These are phyloP conservation scores for Lichtheimia ramosa DNA, from an alignment of 371 early-diverging fungal species.

Conservation along the genomic window DNA sequence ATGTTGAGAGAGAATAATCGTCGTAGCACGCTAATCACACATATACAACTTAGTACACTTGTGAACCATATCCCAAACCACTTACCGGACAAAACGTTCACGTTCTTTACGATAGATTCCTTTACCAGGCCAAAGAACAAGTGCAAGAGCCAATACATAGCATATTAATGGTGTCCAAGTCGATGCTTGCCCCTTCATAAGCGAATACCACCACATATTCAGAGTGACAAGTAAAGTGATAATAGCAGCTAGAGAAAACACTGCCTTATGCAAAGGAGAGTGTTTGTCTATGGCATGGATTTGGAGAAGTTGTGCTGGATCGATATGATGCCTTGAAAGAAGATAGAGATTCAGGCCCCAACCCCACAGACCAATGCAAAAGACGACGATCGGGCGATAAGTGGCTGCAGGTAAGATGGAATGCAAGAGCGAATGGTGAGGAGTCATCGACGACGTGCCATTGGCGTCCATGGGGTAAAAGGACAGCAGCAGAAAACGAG, in stretches of 20 bases:
- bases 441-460: neutral
- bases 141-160: constrained; percentile 49
- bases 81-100: constrained; percentile 62
- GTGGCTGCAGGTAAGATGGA: constrained; percentile 26
- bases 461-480: constrained; percentile 5
- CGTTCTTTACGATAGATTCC: constrained; percentile 61
- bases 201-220: constrained; percentile 36
- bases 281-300: constrained; percentile 46
- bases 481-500: no score
- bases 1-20: constrained; percentile 52
- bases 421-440: constrained; percentile 4
- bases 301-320: constrained; percentile 55
- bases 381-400: constrained; percentile 70
- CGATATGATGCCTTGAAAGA: constrained; percentile 59
- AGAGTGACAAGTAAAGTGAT: constrained; percentile 30
- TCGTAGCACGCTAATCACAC: constrained; percentile 25
- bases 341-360: constrained; percentile 76
- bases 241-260: constrained; percentile 48
- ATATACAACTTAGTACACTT: no score
- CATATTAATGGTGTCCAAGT: constrained; percentile 29
- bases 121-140: constrained; percentile 60
- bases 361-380: constrained; percentile 75
- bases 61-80: neutral
- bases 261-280: constrained; percentile 23
- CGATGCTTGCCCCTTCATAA: constrained; percentile 7